Evolutionary conservation across 2,329 filamentous ascomycete species (phyloP).

Genomic region (Ceratocystis cubensis): DNA sequence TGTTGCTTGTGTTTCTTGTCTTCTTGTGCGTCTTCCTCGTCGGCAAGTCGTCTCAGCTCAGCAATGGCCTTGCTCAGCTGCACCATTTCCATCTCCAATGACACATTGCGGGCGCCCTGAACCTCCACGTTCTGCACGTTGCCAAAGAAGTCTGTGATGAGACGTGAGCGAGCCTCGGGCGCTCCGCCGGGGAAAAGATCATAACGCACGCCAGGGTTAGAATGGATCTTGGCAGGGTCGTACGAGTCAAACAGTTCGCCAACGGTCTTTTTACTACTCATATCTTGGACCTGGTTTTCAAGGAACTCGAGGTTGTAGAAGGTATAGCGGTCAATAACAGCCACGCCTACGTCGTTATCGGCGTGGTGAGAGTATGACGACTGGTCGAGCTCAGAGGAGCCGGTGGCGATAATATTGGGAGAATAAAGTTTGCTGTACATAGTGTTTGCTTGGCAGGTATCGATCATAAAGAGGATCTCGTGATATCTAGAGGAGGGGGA

Average conservation of each 20-base stretch:
- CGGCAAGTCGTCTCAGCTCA: slow-evolving; percentile 38
- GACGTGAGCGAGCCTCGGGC: slow-evolving; percentile 58
- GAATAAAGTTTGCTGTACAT: slow-evolving; percentile 99
- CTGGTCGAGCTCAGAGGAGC: slow-evolving; percentile 90
- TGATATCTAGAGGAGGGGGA: slow-evolving; percentile 52
- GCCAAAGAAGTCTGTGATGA: slow-evolving; percentile 94
- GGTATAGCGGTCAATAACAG: slow-evolving; percentile 95
- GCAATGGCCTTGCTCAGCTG: slow-evolving; percentile 59
- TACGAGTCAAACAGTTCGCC: slow-evolving; percentile 95
- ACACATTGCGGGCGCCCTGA: slow-evolving; percentile 47
- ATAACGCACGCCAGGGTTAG: slow-evolving; percentile 79
- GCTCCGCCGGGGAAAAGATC: slow-evolving; percentile 87
- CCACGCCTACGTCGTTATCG: slow-evolving; percentile 93
- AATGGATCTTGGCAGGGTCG: slow-evolving; percentile 88
- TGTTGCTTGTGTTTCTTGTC: slow-evolving; percentile 20
- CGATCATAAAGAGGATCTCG: slow-evolving; percentile 98
- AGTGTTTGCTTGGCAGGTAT: slow-evolving; percentile 97
- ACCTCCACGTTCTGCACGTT: slow-evolving; percentile 97
- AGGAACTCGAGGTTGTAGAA: slow-evolving; percentile 98
- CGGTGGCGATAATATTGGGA: slow-evolving; percentile 93
- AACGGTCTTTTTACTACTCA: slow-evolving; percentile 75
- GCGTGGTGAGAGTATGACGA: slow-evolving; percentile 96
- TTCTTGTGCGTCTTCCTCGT: slow-evolving; percentile 32
- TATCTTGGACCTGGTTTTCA: slow-evolving; percentile 75
- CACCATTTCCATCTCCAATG: slow-evolving; percentile 59